These are phyloP conservation scores for Chytridium lagenaria DNA, from an alignment of 371 early-diverging fungal genomes.

Conservation along the genomic window DNA sequence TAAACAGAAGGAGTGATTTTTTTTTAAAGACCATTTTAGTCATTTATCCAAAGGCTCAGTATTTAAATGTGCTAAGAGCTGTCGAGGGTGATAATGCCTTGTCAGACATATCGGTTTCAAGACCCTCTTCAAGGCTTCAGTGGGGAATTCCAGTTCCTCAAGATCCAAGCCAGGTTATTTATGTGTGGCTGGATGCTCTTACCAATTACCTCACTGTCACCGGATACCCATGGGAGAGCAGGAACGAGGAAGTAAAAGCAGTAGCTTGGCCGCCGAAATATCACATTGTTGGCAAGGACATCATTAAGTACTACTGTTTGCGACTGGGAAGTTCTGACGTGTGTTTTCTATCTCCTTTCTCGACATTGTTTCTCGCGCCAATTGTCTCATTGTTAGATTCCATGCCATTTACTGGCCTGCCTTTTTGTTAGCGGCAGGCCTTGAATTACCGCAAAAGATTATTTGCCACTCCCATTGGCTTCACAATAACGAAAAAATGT, in stretches of 20 bases:
- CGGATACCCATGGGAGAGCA: conserved; percentile 81
- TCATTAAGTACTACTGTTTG: conserved; percentile 83
- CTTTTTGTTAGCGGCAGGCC: conserved; percentile 84
- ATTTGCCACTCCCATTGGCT: conserved; percentile 96
- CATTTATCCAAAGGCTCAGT: conserved; percentile 69
- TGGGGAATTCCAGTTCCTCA: conserved; percentile 96
- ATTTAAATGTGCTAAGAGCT: conserved; percentile 59
- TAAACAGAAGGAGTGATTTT: conserved; percentile 5
- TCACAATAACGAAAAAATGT: conserved; percentile 87
- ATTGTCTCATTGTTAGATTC: conserved; percentile 60
- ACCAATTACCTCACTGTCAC: conserved; percentile 89
- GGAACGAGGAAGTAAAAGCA: neutral
- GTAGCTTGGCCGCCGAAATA: conserved; percentile 73
- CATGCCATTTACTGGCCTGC: conserved; percentile 97
- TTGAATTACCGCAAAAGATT: conserved; percentile 80
- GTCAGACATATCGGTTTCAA: conserved; percentile 85
- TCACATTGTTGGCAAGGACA: conserved; percentile 95
- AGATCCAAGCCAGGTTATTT: conserved; percentile 83
- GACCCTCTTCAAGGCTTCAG: conserved; percentile 74
- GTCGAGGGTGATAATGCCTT: conserved; percentile 36
- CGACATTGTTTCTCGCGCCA: no score
- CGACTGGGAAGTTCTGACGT: no score
- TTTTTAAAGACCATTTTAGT: conserved; percentile 43
- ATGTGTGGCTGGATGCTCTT: conserved; percentile 97
- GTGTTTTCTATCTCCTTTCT: no score